Base-by-base conservation (phyloP, 1,284 basidiomycete genomes). In the Irpex sp. region DNA sequence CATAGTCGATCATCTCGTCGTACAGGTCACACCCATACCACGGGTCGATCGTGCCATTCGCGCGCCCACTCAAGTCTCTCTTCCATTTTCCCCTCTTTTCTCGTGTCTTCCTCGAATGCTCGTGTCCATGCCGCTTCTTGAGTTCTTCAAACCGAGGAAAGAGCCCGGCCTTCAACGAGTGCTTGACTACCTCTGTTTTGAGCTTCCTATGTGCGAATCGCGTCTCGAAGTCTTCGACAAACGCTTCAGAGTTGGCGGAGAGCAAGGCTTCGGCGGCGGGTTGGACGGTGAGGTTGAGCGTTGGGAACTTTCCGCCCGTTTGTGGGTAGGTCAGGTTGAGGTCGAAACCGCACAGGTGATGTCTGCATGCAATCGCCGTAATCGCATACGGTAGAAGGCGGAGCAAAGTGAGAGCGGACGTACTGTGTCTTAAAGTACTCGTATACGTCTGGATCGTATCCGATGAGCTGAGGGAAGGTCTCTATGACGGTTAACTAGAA, bases 401-500 rank as follows among this genome's bases (percentile, higher is more conserved):
- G 9, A 21, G 15, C 26, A 7, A 55, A 19, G 40, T 5, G 15
- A 47, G 34, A 19, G 34, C 13, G n/a, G n/a, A 79, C 85, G 63
- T 66, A 89, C 88, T 89, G 87, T 67, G 84, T 77, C 67, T 81
- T 80, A 74, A 91, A 91, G 70, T 88, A 88, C 61, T 85, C 78
- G 69, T 83, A 86, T 2, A 89, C 86, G 7, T 83, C 81, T 31
- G 78, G 75, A 66, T 91, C 85, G 68, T 89, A 92, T 26, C 82
- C 85, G 56, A 91, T 89, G 36, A 92, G 75, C 73, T 91, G 89
- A 1, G 89, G 89, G 68, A 85, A 89, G 2, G 89, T 91, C 74
- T 89, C 83, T 11, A 91, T 74, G 36, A 87, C 78, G 58, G 73
- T 79, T 47, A 85, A 68, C 86, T 88, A 58, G 3, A 21, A 34